Percentiles rank a stretch among this genome's conserved stretches.
Conservation (phyloP, 176 grass and related monocot species). For the Poa annua region DNA sequence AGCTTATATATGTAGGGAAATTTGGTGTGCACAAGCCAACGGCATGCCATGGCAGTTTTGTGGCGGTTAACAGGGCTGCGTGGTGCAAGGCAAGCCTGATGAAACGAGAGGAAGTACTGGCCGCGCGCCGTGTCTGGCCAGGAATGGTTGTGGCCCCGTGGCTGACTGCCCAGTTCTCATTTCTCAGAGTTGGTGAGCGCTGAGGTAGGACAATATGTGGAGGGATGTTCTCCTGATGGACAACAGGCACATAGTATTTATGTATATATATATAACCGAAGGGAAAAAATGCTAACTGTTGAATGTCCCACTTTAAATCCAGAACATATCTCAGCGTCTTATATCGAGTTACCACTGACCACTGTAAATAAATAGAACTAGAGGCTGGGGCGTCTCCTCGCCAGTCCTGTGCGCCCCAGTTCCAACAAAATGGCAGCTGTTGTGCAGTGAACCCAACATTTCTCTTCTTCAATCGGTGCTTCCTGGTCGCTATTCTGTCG, state of each 20-base stretch:
- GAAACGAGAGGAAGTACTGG: conserved; percentile 45
- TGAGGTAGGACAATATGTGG: conserved; percentile 28
- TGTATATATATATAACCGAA: no score
- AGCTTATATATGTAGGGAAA: conserved; percentile 20
- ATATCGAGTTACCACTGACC: neutral
- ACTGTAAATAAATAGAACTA: neutral
- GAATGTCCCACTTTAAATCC: neutral
- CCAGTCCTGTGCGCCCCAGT: no score
- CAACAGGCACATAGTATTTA: no score
- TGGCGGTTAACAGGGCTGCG: conserved; percentile 54
- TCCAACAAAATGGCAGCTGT: no score
- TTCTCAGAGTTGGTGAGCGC: conserved; percentile 8
- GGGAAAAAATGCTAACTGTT: neutral
- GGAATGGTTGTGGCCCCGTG: conserved; percentile 37
- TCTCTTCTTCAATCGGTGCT: no score
- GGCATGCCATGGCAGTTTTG: conserved; percentile 21
- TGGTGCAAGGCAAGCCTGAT: conserved; percentile 63
- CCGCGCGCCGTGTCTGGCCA: conserved; percentile 43
- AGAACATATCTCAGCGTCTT: neutral
- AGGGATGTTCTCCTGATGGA: no score
- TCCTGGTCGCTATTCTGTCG: no score
- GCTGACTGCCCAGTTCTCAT: conserved; percentile 8
- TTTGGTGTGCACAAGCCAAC: neutral
- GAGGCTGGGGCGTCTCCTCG: no score
- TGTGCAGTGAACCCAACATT: no score